These are phyloP conservation scores for Pseudogymnoascus pannorum DNA, from an alignment of 2,329 filamentous ascomycete genomes.

Conservation along the genomic window DNA sequence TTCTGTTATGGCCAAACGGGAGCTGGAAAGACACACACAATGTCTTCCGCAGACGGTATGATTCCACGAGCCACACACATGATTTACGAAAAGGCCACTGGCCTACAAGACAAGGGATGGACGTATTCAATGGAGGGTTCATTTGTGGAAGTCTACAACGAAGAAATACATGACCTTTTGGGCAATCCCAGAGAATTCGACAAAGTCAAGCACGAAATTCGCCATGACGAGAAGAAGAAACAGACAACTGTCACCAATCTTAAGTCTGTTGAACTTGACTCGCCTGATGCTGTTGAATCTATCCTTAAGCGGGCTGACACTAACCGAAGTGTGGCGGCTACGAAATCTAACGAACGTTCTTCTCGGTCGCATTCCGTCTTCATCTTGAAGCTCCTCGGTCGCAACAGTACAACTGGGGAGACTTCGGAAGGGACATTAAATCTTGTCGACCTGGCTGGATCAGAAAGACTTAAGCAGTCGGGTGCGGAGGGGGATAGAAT, in stretches of 20 bases:
- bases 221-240: conserved; percentile 74
- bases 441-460: conserved; percentile 89
- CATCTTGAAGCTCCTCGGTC: conserved; percentile 70
- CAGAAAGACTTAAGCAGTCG: conserved; percentile 81
- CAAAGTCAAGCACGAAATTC: conserved; percentile 81
- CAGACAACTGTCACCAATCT: conserved; percentile 78
- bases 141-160: conserved; percentile 97
- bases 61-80: conserved; percentile 89
- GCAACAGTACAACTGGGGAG: conserved; percentile 67
- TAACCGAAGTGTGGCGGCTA: conserved; percentile 88
- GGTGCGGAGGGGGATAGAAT: conserved; percentile 79
- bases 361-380: conserved; percentile 95
- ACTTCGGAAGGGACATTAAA: conserved; percentile 90
- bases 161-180: conserved; percentile 87
- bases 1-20: conserved; percentile 98
- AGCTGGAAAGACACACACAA: conserved; percentile 93
- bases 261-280: conserved; percentile 68
- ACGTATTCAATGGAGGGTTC: conserved; percentile 88
- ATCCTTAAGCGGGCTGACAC: conserved; percentile 74
- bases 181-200: conserved; percentile 62
- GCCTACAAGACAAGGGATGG: conserved; percentile 87
- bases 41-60: conserved; percentile 88
- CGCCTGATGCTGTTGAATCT: conserved; percentile 68
- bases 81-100: conserved; percentile 82
- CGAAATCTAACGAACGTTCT: conserved; percentile 93